Percentiles rank a stretch among this genome's conserved stretches.
These are phyloP conservation scores for Gremmenia infestans DNA, from an alignment of 2,329 filamentous ascomycete genomes.

Conservation along the genomic window DNA sequence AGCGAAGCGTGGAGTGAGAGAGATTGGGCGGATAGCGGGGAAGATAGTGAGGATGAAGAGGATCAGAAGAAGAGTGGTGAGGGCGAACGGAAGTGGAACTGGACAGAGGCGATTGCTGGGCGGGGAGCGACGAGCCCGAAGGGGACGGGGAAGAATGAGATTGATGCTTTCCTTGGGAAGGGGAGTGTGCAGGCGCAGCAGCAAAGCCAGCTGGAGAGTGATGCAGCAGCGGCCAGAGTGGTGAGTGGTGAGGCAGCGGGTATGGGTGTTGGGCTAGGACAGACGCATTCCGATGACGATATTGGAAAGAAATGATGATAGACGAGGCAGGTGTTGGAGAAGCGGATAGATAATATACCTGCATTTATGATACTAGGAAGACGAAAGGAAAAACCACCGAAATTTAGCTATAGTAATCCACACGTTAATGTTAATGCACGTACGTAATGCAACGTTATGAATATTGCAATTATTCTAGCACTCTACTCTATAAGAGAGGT, in stretches of 20 bases:
- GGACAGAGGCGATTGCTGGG: slow-evolving; percentile 51
- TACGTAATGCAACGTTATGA: too few species aligned
- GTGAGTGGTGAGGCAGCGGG: slow-evolving; percentile 2
- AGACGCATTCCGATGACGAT: background rate
- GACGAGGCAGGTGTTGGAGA: too few species aligned
- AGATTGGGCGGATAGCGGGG: slow-evolving; percentile 54
- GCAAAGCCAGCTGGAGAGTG: slow-evolving; percentile 1
- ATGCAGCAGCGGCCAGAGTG: slow-evolving; percentile 1
- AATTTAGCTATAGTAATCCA: too few species aligned
- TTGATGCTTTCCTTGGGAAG: slow-evolving; percentile 23
- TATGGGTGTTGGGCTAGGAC: background rate
- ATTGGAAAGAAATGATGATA: background rate
- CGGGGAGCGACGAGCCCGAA: slow-evolving; percentile 29
- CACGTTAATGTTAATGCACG: too few species aligned
- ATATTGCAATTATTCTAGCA: too few species aligned
- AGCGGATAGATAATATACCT: too few species aligned
- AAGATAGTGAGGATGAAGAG: slow-evolving; percentile 42
- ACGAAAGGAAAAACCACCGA: too few species aligned
- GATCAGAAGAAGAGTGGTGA: slow-evolving; percentile 28
- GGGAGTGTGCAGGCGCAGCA: background rate
- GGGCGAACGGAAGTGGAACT: slow-evolving; percentile 38
- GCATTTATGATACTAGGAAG: too few species aligned
- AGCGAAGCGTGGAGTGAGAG: slow-evolving; percentile 54
- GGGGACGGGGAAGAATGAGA: slow-evolving; percentile 20
- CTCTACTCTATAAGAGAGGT: too few species aligned